Percentiles rank a stretch among this genome's conserved stretches.
Evolutionary conservation across 257 asterid species (phyloP).

Genomic region (Solanum tarapatanum): DNA sequence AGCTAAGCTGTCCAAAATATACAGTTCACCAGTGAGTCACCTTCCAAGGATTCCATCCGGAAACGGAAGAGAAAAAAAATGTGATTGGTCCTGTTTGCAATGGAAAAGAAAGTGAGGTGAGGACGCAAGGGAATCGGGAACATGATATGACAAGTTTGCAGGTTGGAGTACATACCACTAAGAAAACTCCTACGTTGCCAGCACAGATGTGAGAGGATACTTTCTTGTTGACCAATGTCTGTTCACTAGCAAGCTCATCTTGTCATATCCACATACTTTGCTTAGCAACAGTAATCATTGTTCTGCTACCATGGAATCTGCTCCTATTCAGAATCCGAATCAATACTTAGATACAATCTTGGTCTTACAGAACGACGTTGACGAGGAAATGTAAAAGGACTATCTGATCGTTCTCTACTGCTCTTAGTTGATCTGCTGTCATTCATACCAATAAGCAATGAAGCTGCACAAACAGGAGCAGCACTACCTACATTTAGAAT

Average conservation of each 20-base stretch:
- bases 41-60: constrained; percentile 7
- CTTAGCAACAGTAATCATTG: constrained; percentile 4
- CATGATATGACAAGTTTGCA: not conserved
- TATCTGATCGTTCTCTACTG: constrained; percentile 65
- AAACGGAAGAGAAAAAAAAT: constrained; percentile 1
- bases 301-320: not conserved
- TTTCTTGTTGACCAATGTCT: not conserved
- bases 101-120: not conserved
- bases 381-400: constrained; percentile 77
- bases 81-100: not conserved
- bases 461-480: constrained; percentile 37
- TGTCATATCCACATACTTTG: constrained; percentile 1
- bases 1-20: constrained; percentile 12
- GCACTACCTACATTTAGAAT: not conserved
- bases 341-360: constrained; percentile 57
- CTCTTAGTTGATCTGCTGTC: constrained; percentile 41
- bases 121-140: not conserved
- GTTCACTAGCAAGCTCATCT: constrained; percentile 3
- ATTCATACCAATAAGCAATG: constrained; percentile 51
- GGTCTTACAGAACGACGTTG: constrained; percentile 94
- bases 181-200: constrained; percentile 12
- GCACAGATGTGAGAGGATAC: not conserved
- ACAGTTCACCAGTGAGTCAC: constrained; percentile 11
- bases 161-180: constrained; percentile 8
- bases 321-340: constrained; percentile 73